Percentiles rank a stretch among this genome's conserved stretches.
These are phyloP conservation scores for Lodderomyces theae DNA, from an alignment of 1,139 yeast species.

Conservation along the genomic window DNA sequence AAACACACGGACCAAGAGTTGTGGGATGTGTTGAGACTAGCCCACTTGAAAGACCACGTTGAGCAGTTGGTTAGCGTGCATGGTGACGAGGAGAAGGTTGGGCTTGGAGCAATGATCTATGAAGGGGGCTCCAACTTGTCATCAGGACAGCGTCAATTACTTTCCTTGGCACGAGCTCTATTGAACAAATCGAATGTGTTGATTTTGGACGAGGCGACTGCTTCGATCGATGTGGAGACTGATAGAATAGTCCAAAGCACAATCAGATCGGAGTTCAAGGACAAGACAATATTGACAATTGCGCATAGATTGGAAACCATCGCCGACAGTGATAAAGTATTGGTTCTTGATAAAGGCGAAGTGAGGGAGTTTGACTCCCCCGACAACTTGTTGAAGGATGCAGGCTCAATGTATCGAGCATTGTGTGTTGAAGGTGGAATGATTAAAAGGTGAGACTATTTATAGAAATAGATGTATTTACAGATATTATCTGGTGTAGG, in stretches of 20 bases:
- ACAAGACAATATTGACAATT: constrained; percentile 35
- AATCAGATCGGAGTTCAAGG: constrained; percentile 29
- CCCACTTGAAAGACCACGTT: constrained; percentile 34
- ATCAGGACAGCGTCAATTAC: constrained; percentile 34
- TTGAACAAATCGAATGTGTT: constrained; percentile 28
- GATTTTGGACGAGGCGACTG: constrained; percentile 39
- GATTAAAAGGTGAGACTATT: constrained; percentile 1
- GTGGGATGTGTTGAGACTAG: constrained; percentile 34
- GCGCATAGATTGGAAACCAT: constrained; percentile 39
- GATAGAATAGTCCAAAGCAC: constrained; percentile 36
- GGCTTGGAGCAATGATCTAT: constrained; percentile 22
- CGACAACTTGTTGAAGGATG: constrained; percentile 21
- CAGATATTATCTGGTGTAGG: too few species aligned
- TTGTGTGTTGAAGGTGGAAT: constrained; percentile 32
- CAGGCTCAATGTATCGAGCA: constrained; percentile 25
- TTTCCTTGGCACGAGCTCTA: constrained; percentile 36
- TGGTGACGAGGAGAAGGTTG: constrained; percentile 18
- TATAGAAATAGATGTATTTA: too few species aligned
- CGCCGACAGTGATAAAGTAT: constrained; percentile 32
- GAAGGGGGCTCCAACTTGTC: constrained; percentile 38
- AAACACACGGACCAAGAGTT: constrained; percentile 28
- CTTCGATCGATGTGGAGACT: constrained; percentile 38
- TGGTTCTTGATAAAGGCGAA: constrained; percentile 32
- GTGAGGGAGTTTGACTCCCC: constrained; percentile 35
- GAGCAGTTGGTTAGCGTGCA: constrained; percentile 23